These are phyloP conservation scores for Murraya koenigii DNA, from an alignment of 345 rosid species.

Conservation along the genomic window DNA sequence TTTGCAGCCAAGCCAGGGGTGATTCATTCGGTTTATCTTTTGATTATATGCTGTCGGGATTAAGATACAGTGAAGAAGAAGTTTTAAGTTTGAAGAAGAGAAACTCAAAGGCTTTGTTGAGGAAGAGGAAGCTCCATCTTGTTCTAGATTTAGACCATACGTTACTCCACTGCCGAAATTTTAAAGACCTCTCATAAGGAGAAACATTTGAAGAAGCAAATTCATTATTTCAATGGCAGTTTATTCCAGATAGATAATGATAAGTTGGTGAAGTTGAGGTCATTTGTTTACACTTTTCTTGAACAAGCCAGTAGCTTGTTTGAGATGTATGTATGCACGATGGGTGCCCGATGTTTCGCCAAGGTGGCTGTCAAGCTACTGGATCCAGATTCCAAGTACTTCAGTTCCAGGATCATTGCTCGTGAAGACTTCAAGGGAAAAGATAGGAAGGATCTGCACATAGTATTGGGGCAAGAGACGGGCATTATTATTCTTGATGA, in stretches of 20 bases:
- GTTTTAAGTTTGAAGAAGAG: too few species aligned
- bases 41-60: too few species aligned
- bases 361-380: not conserved
- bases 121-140: too few species aligned
- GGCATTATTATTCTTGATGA: too few species aligned
- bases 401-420: constrained; percentile 3
- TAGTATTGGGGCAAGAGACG: not conserved
- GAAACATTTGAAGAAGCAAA: too few species aligned
- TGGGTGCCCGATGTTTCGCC: constrained; percentile 11
- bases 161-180: too few species aligned
- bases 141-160: too few species aligned
- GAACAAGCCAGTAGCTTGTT: constrained; percentile 19
- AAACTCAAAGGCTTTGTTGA: too few species aligned
- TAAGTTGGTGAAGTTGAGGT: constrained; percentile 19
- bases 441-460: not conserved
- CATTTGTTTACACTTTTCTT: constrained; percentile 15
- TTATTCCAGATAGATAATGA: not conserved
- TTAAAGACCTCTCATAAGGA: too few species aligned
- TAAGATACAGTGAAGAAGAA: too few species aligned
- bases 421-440: not conserved
- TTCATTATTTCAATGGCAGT: not conserved
- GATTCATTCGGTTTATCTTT: too few species aligned
- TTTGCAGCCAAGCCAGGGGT: too few species aligned
- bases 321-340: constrained; percentile 22
- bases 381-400: constrained; percentile 9